Evolutionary conservation across 1,284 basidiomycete genomes (phyloP).

Genomic region (Fomitopsis schrenkii): DNA sequence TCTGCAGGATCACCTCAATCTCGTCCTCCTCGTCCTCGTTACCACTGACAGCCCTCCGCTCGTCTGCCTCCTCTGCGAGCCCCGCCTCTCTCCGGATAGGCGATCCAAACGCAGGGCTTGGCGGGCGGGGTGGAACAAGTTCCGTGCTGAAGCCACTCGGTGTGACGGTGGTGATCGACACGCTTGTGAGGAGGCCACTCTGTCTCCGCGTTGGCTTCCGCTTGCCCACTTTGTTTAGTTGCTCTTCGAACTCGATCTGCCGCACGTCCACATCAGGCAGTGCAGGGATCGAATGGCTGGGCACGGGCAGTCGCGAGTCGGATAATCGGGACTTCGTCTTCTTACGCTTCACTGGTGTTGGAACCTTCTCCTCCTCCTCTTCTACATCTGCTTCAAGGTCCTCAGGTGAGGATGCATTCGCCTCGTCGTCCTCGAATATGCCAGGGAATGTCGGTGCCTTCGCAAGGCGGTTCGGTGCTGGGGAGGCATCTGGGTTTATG

Average conservation of each 20-base stretch:
- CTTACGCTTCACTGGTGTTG: constrained; percentile 29
- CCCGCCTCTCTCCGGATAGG: constrained; percentile 51
- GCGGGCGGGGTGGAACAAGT: constrained; percentile 42
- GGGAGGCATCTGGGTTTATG: constrained; percentile 40
- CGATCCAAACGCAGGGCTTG: constrained; percentile 66
- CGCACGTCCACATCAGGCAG: constrained; percentile 21
- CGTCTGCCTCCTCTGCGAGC: constrained; percentile 56
- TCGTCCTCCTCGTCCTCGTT: constrained; percentile 26
- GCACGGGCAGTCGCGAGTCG: constrained; percentile 40
- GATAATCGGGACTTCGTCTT: constrained; percentile 26
- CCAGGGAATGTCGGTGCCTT: constrained; percentile 61
- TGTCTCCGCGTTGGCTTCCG: constrained; percentile 56
- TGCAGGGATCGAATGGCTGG: constrained; percentile 34
- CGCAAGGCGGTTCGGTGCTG: constrained; percentile 54
- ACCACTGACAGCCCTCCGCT: constrained; percentile 32
- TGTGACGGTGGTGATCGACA: constrained; percentile 26
- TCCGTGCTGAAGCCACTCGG: constrained; percentile 26
- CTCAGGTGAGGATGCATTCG: constrained; percentile 30
- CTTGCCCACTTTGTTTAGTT: constrained; percentile 33
- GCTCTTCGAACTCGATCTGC: constrained; percentile 27
- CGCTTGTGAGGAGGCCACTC: constrained; percentile 54
- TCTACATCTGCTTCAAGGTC: constrained; percentile 35
- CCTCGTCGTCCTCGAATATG: constrained; percentile 66
- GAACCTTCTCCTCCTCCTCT: constrained; percentile 27
- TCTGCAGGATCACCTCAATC: constrained; percentile 24